Evolutionary conservation across 176 grass and related monocot genomes (phyloP).

Genomic region (barley (Hordeum vulgare)): DNA sequence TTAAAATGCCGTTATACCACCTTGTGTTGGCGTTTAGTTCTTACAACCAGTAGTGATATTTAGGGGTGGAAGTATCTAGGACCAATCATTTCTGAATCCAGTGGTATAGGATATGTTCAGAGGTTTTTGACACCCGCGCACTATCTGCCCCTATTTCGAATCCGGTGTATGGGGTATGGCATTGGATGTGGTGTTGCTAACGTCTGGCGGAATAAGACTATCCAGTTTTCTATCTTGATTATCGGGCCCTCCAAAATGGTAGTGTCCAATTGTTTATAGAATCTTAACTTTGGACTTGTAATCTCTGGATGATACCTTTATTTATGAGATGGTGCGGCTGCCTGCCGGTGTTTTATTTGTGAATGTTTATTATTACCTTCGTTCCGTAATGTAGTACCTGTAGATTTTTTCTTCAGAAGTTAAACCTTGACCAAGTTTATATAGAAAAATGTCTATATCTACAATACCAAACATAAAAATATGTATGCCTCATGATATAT

Average conservation of each 20-base stretch:
- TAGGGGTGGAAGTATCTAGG: not conserved
- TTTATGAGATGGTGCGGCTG: not conserved
- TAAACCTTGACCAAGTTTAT: not conserved
- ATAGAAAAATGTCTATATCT: not conserved
- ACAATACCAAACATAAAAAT: not conserved
- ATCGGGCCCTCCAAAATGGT: not conserved
- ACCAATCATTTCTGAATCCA: not conserved
- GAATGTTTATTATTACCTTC: not conserved
- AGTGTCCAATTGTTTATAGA: not conserved
- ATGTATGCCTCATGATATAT: not conserved
- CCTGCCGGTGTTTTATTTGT: not conserved
- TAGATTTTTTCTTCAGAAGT: not conserved
- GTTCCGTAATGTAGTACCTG: not conserved
- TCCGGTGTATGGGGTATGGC: not conserved
- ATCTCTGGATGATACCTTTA: not conserved
- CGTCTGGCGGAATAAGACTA: not conserved
- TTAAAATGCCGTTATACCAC: not conserved
- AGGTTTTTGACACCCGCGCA: not conserved
- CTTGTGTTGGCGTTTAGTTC: not conserved
- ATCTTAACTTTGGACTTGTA: not conserved
- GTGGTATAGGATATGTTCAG: not conserved
- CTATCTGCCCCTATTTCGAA: not conserved
- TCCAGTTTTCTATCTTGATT: not conserved
- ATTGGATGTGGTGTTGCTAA: not conserved
- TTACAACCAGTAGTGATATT: not conserved